phyloP scores from a whole-genome alignment of 371 early-diverging fungal genomes.

The Mortierella sp. region DNA sequence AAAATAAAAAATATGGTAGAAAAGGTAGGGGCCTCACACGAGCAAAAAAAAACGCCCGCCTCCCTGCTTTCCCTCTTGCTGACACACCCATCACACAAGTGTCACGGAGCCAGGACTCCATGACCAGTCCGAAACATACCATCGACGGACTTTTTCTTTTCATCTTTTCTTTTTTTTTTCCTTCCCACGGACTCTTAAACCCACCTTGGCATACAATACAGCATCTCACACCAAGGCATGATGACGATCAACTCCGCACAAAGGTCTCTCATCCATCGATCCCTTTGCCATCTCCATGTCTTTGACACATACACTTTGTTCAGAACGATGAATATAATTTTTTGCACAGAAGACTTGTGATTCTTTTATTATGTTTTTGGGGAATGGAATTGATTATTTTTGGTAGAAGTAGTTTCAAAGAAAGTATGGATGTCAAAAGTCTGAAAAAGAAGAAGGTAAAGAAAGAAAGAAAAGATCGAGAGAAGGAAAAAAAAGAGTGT shows the following conservation, averaged over 20 bases:
- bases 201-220: too few relatives aligned
- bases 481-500: slow-evolving; percentile 11
- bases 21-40: too few relatives aligned
- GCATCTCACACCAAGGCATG: neutral
- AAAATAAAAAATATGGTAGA: neutral
- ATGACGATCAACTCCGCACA: neutral
- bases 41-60: too few relatives aligned
- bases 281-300: neutral
- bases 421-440: neutral
- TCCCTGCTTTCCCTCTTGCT: too few relatives aligned
- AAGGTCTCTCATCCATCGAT: neutral
- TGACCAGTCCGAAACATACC: too few relatives aligned
- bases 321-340: neutral
- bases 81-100: too few relatives aligned
- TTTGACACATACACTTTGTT: too few relatives aligned
- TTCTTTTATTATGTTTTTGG: neutral
- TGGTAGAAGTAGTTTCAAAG: neutral
- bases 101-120: too few relatives aligned
- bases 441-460: slow-evolving; percentile 9
- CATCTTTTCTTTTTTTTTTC: too few relatives aligned
- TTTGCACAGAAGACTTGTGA: slow-evolving; percentile 2
- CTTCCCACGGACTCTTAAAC: too few relatives aligned
- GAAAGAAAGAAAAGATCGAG: slow-evolving; percentile 16
- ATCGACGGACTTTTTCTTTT: too few relatives aligned
- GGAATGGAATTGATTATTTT: neutral